These are phyloP conservation scores for Coemansia sp. DNA, from an alignment of 192 early-diverging fungal genomes.

Conservation along the genomic window DNA sequence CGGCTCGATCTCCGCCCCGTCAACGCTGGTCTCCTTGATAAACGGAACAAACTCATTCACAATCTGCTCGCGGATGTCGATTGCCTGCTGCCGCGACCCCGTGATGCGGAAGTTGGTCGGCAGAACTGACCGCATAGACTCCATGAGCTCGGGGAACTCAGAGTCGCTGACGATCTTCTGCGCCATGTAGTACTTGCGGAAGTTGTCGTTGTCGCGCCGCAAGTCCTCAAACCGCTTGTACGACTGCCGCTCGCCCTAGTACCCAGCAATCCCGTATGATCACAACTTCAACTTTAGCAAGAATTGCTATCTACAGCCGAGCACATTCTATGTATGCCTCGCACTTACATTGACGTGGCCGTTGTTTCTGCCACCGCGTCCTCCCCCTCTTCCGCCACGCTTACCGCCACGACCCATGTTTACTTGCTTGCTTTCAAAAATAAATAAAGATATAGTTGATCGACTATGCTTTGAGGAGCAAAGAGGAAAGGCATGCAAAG, in stretches of 20 bases:
- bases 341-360: slow-evolving; percentile 35
- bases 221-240: slow-evolving; percentile 50
- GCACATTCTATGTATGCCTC: background rate
- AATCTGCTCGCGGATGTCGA: slow-evolving; percentile 54
- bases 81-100: slow-evolving; percentile 66
- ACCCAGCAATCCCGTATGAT: background rate
- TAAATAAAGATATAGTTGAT: background rate
- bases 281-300: background rate
- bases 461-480: background rate
- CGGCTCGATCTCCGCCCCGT: slow-evolving; percentile 71
- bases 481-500: background rate
- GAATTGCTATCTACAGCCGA: background rate
- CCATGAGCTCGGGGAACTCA: slow-evolving; percentile 79
- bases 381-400: slow-evolving; percentile 17
- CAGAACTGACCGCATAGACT: slow-evolving; percentile 66
- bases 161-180: slow-evolving; percentile 68
- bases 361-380: slow-evolving; percentile 6
- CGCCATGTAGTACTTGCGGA: slow-evolving; percentile 52
- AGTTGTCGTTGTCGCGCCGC: slow-evolving; percentile 48
- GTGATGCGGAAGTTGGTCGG: slow-evolving; percentile 95
- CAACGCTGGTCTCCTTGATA: slow-evolving; percentile 57
- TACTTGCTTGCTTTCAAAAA: background rate
- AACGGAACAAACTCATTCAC: slow-evolving; percentile 60
- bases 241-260: slow-evolving; percentile 41
- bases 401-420: slow-evolving; percentile 21